A percentile compares a stretch with the other conserved stretches of the same genome.
phyloP scores from a whole-genome alignment of 257 asterid species.

The Gentiana straminea region DNA sequence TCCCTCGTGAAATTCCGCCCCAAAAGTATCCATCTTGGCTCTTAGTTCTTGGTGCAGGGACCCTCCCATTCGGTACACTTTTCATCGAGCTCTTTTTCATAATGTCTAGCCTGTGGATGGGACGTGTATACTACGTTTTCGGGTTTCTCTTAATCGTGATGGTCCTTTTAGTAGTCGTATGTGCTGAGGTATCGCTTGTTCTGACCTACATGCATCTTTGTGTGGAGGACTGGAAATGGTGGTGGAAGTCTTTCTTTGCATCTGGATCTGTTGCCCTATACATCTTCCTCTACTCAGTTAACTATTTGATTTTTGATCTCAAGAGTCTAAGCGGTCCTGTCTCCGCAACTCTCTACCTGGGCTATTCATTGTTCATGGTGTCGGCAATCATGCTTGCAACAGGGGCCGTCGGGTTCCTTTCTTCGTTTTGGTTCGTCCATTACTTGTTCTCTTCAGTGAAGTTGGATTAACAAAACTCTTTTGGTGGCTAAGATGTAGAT shows the following conservation, averaged over 20 bases:
- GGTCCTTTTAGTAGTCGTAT: slow-evolving; percentile 59
- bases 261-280: slow-evolving; percentile 81
- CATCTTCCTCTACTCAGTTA: slow-evolving; percentile 60
- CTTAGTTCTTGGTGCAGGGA: slow-evolving; percentile 80
- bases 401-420: slow-evolving; percentile 76
- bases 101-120: slow-evolving; percentile 92
- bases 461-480: slow-evolving; percentile 38
- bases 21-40: slow-evolving; percentile 87
- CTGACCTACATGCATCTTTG: slow-evolving; percentile 89
- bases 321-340: slow-evolving; percentile 81
- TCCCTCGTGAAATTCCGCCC: slow-evolving; percentile 81
- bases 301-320: slow-evolving; percentile 64
- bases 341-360: slow-evolving; percentile 77
- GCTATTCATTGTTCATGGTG: slow-evolving; percentile 80
- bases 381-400: slow-evolving; percentile 81
- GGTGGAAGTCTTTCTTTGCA: slow-evolving; percentile 95
- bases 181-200: slow-evolving; percentile 87
- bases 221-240: slow-evolving; percentile 91
- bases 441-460: slow-evolving; percentile 85
- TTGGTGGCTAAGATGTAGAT: slow-evolving; percentile 1
- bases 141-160: slow-evolving; percentile 67
- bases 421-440: slow-evolving; percentile 87
- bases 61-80: slow-evolving; percentile 93
- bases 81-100: slow-evolving; percentile 92
- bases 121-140: slow-evolving; percentile 75